phyloP scores from a whole-genome alignment of 805 yeast species.

The Saccharomyces kudriavzevii region DNA sequence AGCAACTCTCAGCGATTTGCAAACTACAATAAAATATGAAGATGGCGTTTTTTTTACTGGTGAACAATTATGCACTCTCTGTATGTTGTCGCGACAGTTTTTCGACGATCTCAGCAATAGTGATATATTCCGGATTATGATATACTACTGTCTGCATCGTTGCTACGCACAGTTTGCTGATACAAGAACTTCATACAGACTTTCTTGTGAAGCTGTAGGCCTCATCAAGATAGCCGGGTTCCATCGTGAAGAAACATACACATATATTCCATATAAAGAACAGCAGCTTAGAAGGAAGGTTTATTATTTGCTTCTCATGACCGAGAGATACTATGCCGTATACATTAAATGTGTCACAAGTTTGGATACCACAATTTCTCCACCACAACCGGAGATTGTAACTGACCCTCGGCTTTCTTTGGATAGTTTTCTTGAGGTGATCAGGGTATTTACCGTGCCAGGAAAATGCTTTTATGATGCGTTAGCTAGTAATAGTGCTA shows the following conservation, averaged over 20 bases:
- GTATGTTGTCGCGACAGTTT: constrained; percentile 92
- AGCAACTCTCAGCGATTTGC: constrained; percentile 42
- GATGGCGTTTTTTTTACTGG: constrained; percentile 72
- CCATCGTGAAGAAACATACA: neutral
- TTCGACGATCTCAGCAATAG: constrained; percentile 50
- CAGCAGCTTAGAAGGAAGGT: neutral
- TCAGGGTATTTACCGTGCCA: neutral
- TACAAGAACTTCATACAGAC: neutral
- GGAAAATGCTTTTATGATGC: neutral
- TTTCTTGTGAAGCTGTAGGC: neutral
- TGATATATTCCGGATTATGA: neutral
- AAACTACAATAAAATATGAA: constrained; percentile 65
- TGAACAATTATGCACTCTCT: constrained; percentile 50
- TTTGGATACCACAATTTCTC: neutral
- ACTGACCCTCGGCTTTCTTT: neutral
- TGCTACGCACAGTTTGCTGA: neutral
- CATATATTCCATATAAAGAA: neutral
- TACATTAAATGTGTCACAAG: neutral
- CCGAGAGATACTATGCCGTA: neutral
- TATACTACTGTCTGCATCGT: neutral
- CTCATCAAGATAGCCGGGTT: neutral
- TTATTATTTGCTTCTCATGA: neutral
- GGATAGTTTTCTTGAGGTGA: neutral
- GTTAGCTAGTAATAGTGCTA: neutral
- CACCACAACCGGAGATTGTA: neutral